These are phyloP conservation scores for Paramecium bursaria DNA, from an alignment of 73 alveolate genomes.

Conservation along the genomic window DNA sequence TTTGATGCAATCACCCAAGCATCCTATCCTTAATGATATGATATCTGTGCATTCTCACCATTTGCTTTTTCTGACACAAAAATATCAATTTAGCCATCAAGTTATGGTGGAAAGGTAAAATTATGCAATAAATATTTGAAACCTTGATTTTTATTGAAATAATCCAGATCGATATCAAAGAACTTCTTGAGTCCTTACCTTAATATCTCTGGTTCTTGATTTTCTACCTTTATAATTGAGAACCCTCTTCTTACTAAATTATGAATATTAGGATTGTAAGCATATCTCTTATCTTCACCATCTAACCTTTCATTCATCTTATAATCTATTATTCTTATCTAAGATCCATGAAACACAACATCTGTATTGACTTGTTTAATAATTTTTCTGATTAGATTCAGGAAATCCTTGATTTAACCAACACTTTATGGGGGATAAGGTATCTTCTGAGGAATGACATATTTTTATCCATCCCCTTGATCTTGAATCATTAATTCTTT, in stretches of 20 bases:
- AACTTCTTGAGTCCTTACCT: constrained; percentile 35
- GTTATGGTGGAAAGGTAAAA: no score
- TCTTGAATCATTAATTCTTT: no score
- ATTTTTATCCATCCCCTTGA: no score
- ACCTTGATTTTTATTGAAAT: no score
- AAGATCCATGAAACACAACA: no score
- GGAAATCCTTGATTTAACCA: no score
- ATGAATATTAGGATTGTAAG: neutral
- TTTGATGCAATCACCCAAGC: constrained; percentile 43
- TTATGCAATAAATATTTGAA: no score
- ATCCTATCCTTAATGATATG: constrained; percentile 3
- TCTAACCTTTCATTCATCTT: constrained; percentile 31
- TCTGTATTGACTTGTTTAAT: no score
- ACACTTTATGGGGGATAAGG: no score
- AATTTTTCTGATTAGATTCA: no score
- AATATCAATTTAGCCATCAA: no score
- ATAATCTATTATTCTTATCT: constrained; percentile 1
- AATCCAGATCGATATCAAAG: constrained; percentile 32
- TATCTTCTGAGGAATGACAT: no score
- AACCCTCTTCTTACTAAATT: constrained; percentile 38
- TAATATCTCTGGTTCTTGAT: neutral
- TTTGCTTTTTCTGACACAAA: constrained; percentile 49
- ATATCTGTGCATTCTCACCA: constrained; percentile 57
- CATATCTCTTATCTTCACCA: constrained; percentile 4
- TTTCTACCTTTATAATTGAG: neutral